These are phyloP conservation scores for Solanum lycopersicoides DNA, from an alignment of 257 asterid species.

Conservation along the genomic window DNA sequence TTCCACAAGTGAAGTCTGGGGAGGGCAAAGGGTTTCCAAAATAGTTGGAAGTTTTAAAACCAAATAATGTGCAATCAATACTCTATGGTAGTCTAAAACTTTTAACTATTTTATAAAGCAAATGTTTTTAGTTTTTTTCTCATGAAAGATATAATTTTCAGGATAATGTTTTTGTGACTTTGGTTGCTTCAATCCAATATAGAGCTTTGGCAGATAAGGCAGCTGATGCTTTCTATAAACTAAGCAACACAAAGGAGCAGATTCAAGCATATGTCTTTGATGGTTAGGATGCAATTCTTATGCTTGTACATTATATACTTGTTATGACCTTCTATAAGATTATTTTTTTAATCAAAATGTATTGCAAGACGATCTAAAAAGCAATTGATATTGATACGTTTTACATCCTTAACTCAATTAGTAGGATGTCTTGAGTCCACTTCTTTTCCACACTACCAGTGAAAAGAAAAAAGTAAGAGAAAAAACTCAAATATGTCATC, in stretches of 20 bases:
- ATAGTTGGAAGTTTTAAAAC: neutral
- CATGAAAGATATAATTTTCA: neutral
- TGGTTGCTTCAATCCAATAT: conserved; percentile 23
- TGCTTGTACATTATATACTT: neutral
- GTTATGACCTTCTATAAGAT: neutral
- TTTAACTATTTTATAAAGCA: neutral
- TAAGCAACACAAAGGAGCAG: conserved; percentile 16
- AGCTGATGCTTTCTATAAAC: conserved; percentile 21
- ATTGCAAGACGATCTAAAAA: neutral
- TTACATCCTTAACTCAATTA: neutral
- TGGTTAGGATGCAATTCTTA: neutral
- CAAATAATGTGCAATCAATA: neutral
- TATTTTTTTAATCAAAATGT: neutral
- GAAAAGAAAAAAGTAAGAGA: no score
- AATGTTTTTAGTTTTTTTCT: neutral
- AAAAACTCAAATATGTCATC: no score
- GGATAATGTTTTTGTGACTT: conserved; percentile 21
- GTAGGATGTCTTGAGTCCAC: neutral
- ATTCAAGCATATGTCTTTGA: conserved; percentile 23
- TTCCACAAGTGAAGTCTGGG: neutral
- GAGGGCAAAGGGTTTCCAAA: neutral
- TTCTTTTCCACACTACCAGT: neutral
- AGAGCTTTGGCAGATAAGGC: conserved; percentile 15
- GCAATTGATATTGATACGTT: neutral
- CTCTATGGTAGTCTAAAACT: neutral